Percentiles rank a stretch among this genome's conserved stretches.
These are phyloP conservation scores for Globisporangium iwayamae DNA, from an alignment of 352 stramenopile genomes.

Conservation along the genomic window DNA sequence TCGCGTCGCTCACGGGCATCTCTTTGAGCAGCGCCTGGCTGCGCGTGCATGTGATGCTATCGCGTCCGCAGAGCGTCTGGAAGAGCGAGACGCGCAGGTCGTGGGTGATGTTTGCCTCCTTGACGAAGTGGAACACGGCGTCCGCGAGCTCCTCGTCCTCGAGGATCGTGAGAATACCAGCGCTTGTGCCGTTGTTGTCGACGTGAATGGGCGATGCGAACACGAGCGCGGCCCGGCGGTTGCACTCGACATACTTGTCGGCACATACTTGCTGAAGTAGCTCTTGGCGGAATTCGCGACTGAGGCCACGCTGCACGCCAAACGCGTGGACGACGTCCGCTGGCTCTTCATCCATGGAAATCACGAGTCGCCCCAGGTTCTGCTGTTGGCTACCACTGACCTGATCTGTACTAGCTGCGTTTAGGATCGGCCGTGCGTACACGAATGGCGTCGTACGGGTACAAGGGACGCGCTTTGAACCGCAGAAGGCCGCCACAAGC, in stretches of 20 bases:
- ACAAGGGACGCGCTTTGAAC: constrained; percentile 23
- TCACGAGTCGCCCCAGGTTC: constrained; percentile 43
- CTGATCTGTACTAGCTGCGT: constrained; percentile 12
- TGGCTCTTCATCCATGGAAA: constrained; percentile 48
- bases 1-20: constrained; percentile 33
- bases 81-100: constrained; percentile 48
- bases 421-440: constrained; percentile 45
- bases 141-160: constrained; percentile 75
- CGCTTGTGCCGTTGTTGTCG: constrained; percentile 41
- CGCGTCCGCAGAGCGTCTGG: constrained; percentile 48
- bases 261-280: constrained; percentile 47
- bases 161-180: constrained; percentile 35
- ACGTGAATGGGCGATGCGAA: constrained; percentile 54
- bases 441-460: constrained; percentile 38
- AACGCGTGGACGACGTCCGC: constrained; percentile 53
- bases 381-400: not conserved
- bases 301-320: constrained; percentile 28
- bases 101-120: constrained; percentile 43
- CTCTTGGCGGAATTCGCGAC: constrained; percentile 36
- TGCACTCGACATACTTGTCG: constrained; percentile 53
- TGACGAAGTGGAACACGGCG: constrained; percentile 54
- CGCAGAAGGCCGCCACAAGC: constrained; percentile 38
- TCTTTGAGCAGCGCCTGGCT: constrained; percentile 48
- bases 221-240: constrained; percentile 34
- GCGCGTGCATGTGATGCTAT: constrained; percentile 56